Evolutionary conservation across 192 early-diverging fungal species (phyloP), one percentile per base, ranked within the genome.

Genomic region (Coemansia sp.): DNA sequence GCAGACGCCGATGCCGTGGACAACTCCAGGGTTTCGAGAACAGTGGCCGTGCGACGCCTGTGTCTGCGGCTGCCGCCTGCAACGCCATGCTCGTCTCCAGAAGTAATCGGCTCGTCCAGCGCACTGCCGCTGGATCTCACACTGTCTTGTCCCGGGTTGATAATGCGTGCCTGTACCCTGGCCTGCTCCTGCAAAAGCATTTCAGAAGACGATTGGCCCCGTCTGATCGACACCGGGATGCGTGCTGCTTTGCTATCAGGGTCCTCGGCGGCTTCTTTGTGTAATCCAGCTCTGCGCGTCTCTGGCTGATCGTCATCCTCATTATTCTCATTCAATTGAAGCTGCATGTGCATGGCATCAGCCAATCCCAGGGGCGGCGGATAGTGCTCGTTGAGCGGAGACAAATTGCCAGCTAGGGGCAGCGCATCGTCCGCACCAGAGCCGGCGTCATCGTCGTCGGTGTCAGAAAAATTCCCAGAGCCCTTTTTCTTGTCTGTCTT

Each of bases 121-220:
- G n/a, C 16, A 25, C 14, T 17, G 18, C 42, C 49, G 29, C n/a
- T n/a, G n/a, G n/a, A n/a, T n/a, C n/a, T n/a, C n/a, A 38, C 48
- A 30, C 2, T 7, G 33, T 20, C 8, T 11, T n/a, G 45, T 16
- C 48, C 18, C 18, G 56, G 25, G 42, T 34, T 59, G 30, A 40
- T 22, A 18, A 76, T 48, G 2, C 79, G 71, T 11, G 75, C 68
- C 60, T 82, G 80, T 36, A 76, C 56, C 30, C 48, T 57, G 17
- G 74, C 68, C 56, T 82, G 80, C 59, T 82, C 80, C 17, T 55
- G 59, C 63, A 82, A 40, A 16, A 82, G 69, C 48, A 60, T 18
- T 20, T 74, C 71, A 0, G 75, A 73, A 25, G 66, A 55, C 18
- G 63, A 56, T 33, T 18, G 17, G 2, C 60, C 34, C 45, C 22